Evolutionary conservation across 139 green algal species (phyloP).

Genomic region (Coelastrella sp.): DNA sequence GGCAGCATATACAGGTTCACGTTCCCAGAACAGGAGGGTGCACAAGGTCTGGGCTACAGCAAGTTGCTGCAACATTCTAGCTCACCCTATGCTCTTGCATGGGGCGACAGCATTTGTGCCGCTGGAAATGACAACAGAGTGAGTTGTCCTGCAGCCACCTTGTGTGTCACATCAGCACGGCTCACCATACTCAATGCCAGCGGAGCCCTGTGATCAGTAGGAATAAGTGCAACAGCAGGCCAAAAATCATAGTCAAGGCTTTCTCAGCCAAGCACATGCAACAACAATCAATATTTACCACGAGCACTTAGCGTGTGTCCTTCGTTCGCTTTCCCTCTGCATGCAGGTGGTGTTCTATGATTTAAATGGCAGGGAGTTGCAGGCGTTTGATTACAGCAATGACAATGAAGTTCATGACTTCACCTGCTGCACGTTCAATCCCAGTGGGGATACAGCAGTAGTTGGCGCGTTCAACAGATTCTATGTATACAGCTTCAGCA

Average conservation of each 20-base stretch:
- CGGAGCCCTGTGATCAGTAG: too few species aligned
- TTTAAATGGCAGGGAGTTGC: constrained; percentile 60
- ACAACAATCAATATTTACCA: background rate
- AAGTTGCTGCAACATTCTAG: constrained; percentile 75
- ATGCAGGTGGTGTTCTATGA: constrained; percentile 81
- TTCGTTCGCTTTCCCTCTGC: background rate
- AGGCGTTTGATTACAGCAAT: constrained; percentile 75
- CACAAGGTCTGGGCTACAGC: constrained; percentile 29
- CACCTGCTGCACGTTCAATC: constrained; percentile 70
- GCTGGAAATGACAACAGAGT: constrained; percentile 78
- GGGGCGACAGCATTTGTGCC: constrained; percentile 65
- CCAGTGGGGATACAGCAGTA: constrained; percentile 75
- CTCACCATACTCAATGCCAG: too few species aligned
- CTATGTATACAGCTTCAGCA: constrained; percentile 70
- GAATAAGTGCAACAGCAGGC: too few species aligned
- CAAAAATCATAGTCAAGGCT: background rate
- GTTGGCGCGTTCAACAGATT: constrained; percentile 80
- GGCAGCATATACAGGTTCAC: constrained; percentile 79
- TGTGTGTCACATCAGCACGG: too few species aligned
- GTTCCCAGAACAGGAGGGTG: constrained; percentile 64
- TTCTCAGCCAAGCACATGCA: background rate
- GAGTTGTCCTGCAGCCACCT: background rate
- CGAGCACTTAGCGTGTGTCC: too few species aligned
- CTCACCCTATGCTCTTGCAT: constrained; percentile 74
- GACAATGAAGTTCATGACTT: constrained; percentile 70